Base-by-base conservation (phyloP, 139 green algal genomes). In the Chlamydomonas eustigma region DNA sequence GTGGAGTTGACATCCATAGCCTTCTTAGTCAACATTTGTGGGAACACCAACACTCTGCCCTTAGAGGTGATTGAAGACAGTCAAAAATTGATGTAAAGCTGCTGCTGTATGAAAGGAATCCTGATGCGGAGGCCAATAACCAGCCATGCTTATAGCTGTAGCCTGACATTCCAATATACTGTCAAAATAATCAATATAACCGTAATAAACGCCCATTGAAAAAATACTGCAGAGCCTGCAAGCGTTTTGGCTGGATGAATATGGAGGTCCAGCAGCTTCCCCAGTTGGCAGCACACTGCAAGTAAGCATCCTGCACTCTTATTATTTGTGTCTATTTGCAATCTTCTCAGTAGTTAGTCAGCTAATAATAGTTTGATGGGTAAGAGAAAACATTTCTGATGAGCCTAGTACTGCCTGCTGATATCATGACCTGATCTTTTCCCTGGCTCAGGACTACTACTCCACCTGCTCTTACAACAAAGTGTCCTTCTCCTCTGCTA, bases 401-500 rank as follows among this genome's bases (percentile, higher is more conserved):
- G 58, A 5, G 22, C 50, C 24, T 24, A 63, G 50, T n/a, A n/a
- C n/a, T n/a, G n/a, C n/a, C n/a, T n/a, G n/a, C n/a, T n/a, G n/a
- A 31, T 6, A 69, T 6, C 12, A 37, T 33, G 25, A 31, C 58
- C 58, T 69, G 18, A 69, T 30, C 58, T 33, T 8, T 8, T 30
- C 5, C 6, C 12, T 33, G 58, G 25, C 58, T 33, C 70, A 66
- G 70, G 70, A 38, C 70, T 76, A 76, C 38, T 66, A 66, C 37
- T 44, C n/a, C n/a, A 28, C 24, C 3, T 76, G 70, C 70, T 76
- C 70, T 8, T 76, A 66, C 31, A 44, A 44, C 37, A 76, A 76
- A 44, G 39, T 37, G n/a, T 3, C 18, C 25, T 77, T 77, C 51
- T 22, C 44, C 3, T 36, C 73, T 37, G 51, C 52, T 4, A 31